Conservation (phyloP, 169 alveolate genomes). For the Plasmodium gonderi region DNA sequence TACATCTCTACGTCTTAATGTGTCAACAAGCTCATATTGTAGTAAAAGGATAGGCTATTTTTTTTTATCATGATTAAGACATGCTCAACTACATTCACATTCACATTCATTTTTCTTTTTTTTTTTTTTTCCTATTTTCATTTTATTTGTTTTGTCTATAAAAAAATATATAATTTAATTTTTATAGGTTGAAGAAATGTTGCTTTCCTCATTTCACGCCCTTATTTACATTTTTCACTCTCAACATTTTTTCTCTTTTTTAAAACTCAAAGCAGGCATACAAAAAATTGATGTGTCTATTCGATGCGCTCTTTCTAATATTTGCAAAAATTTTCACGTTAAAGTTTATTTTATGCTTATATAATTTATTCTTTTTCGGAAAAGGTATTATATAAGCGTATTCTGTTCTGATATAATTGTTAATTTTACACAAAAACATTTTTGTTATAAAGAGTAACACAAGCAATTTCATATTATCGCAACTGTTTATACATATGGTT, state of each 20-base stretch:
- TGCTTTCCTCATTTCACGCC: not conserved
- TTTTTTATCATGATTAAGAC: no score
- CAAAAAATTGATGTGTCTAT: slow-evolving; percentile 53
- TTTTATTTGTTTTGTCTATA: not conserved
- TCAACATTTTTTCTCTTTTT: slow-evolving; percentile 14
- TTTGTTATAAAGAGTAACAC: slow-evolving; percentile 28
- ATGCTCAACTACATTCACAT: no score
- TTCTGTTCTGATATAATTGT: slow-evolving; percentile 44
- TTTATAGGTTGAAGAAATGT: not conserved
- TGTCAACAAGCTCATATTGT: no score
- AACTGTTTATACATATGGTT: not conserved
- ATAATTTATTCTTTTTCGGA: slow-evolving; percentile 16
- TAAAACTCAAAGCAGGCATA: slow-evolving; percentile 44
- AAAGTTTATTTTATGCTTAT: slow-evolving; percentile 18
- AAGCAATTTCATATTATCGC: slow-evolving; percentile 38
- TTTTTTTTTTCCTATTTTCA: not conserved
- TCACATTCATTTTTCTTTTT: no score
- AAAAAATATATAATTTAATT: not conserved
- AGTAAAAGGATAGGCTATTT: no score
- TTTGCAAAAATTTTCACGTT: slow-evolving; percentile 45
- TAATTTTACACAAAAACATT: slow-evolving; percentile 60
- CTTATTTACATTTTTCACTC: no score
- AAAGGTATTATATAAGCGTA: slow-evolving; percentile 65
- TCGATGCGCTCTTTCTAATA: slow-evolving; percentile 29
- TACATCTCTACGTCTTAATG: no score